phyloP scores from a whole-genome alignment of 208 protist species.

The Leishmania arabica region DNA sequence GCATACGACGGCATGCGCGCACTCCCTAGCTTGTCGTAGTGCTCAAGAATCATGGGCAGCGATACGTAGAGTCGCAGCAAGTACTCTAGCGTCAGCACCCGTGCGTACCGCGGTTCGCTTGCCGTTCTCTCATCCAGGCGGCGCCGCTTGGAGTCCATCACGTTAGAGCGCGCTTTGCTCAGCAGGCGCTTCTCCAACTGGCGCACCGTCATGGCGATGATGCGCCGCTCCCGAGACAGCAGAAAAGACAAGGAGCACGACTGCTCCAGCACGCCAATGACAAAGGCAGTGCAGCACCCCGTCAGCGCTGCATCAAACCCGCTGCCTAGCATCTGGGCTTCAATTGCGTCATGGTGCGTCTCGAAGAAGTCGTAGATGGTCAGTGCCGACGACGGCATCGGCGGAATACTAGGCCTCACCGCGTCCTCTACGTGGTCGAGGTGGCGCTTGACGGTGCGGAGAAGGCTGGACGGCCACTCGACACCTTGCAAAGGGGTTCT shows the following conservation, averaged over 20 bases:
- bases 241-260: slow-evolving; percentile 73
- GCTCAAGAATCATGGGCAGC: slow-evolving; percentile 69
- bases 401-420: slow-evolving; percentile 44
- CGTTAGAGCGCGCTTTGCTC: slow-evolving; percentile 15
- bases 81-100: slow-evolving; percentile 79
- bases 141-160: slow-evolving; percentile 23
- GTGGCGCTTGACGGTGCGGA: slow-evolving; percentile 43
- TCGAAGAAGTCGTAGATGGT: slow-evolving; percentile 67
- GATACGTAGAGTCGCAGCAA: slow-evolving; percentile 77
- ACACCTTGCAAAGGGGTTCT: not conserved
- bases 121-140: slow-evolving; percentile 22
- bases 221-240: slow-evolving; percentile 48
- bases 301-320: slow-evolving; percentile 39
- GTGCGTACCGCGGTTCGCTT: slow-evolving; percentile 40
- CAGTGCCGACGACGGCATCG: slow-evolving; percentile 30
- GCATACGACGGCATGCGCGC: slow-evolving; percentile 55
- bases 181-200: slow-evolving; percentile 36
- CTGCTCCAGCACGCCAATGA: slow-evolving; percentile 77
- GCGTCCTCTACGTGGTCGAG: slow-evolving; percentile 68
- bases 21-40: slow-evolving; percentile 85
- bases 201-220: slow-evolving; percentile 33
- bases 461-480: slow-evolving; percentile 61
- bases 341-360: slow-evolving; percentile 28
- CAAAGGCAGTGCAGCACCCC: slow-evolving; percentile 54
- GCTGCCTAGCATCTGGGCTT: slow-evolving; percentile 11